Evolutionary conservation across 257 asterid genomes (phyloP), one percentile per base, ranked within the genome.

Genomic region (Solanum virginianum): DNA sequence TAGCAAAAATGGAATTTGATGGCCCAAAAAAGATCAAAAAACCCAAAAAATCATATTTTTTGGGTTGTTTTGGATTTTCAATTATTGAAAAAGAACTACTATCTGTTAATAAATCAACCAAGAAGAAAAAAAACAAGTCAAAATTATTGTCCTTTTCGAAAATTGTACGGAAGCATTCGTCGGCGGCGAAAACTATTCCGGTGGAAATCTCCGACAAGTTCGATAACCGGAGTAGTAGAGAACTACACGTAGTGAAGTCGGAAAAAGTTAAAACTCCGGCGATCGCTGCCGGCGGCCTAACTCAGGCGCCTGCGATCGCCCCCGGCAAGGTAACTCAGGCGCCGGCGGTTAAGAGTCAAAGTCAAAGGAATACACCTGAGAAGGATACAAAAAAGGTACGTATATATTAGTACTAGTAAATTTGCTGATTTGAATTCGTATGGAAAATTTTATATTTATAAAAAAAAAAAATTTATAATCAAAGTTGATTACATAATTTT

Each of bases 61-160:
- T 62, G 57, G 79, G 87, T 51, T 85, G 87, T 80, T 85, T 85
- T 79, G 84, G 84, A 79, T 51, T 79, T 85, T 85, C 68, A 41
- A 47, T 8, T 22, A 24, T 4, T 24, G 69, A 80, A 16, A 81
- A 53, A 60, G 65, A 45, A 15, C 1, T 43, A 56, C 3, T 36
- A 11, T 45, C 82, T 41, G 72, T 51, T 43, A 5, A 13, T 59
- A 74, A 45, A 49, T 74, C 81, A 74, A 3, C 29, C 39, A 74
- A 74, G 41, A 74, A 74, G 41, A 45, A n/a, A 13, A 74, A 45
- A n/a, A 72, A 12, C 4, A 72, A n/a, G 56, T 43, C 56, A 20
- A 60, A 60, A 12, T 7, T 74, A 2, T 74, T 45, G 0, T 74
- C 7, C n/a, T 2, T 74, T 45, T 74, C 59, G 13, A 74, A 45